Evolutionary conservation across 805 yeast genomes (phyloP).

Genomic region (Metschnikowia hibisci): DNA sequence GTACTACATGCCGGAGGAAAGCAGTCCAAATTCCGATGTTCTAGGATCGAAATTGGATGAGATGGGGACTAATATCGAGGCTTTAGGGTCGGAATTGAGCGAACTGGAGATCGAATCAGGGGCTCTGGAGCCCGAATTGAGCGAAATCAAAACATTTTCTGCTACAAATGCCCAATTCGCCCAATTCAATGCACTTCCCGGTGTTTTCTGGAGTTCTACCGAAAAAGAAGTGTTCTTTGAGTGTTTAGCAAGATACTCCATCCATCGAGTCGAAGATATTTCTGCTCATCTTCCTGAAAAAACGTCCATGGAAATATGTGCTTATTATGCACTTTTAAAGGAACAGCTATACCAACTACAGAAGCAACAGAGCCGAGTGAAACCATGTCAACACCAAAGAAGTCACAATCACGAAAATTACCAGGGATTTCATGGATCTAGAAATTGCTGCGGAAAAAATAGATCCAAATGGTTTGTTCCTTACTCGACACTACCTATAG

Average conservation of each 20-base stretch:
- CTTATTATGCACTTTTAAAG: constrained; percentile 41
- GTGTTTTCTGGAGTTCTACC: constrained; percentile 40
- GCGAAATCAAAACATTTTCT: no score
- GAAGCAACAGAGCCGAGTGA: not conserved
- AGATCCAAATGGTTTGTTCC: not conserved
- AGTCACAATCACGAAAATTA: no score
- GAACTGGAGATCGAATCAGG: no score
- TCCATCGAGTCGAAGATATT: constrained; percentile 43
- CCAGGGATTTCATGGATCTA: no score
- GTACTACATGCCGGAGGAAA: constrained; percentile 7
- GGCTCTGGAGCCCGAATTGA: no score
- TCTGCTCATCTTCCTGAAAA: constrained; percentile 37
- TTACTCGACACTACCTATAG: constrained; percentile 48
- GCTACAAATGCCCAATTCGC: no score
- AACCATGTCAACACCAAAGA: not conserved
- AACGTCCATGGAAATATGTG: constrained; percentile 39
- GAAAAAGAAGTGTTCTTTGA: constrained; percentile 54
- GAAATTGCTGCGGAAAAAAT: no score
- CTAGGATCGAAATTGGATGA: no score
- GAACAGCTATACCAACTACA: constrained; percentile 16
- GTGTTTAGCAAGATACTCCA: constrained; percentile 46
- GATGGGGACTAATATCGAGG: no score
- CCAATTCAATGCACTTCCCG: constrained; percentile 19
- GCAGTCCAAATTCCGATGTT: not conserved
- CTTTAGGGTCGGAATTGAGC: no score